Conservation (phyloP, 129 eudicot genomes). For the Lactuca sativa region DNA sequence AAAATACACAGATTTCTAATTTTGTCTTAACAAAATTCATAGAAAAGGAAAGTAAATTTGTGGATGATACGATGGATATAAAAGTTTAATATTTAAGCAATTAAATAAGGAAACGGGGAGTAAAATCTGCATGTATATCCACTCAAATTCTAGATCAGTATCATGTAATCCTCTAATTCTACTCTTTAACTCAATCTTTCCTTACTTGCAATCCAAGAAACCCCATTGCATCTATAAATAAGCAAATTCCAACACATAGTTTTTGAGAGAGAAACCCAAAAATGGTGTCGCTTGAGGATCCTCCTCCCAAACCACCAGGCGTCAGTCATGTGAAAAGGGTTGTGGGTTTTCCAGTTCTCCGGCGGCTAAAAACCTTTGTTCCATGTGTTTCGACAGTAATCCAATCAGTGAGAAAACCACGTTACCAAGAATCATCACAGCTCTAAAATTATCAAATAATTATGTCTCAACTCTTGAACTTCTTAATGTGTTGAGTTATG, state of each 20-base stretch:
- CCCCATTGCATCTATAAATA: not conserved
- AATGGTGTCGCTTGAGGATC: not conserved
- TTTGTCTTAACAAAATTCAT: no score
- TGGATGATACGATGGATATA: no score
- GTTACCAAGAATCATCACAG: not conserved
- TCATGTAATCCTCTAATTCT: not conserved
- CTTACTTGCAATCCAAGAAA: not conserved
- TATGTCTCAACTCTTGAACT: not conserved
- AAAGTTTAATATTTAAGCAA: no score
- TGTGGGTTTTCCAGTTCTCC: constrained; percentile 40
- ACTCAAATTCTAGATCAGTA: not conserved
- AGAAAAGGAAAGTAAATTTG: no score
- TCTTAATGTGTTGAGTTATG: no score
- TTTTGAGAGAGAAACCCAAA: not conserved
- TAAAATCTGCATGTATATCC: not conserved
- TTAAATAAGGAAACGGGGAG: no score
- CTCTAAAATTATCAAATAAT: not conserved
- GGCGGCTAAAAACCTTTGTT: constrained; percentile 26
- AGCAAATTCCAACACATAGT: not conserved
- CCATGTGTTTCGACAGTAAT: constrained; percentile 29
- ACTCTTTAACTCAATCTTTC: not conserved
- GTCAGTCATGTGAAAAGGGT: constrained; percentile 12
- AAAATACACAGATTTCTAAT: no score
- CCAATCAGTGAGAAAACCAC: not conserved
- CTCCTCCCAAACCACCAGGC: not conserved